Conservation (phyloP, 148 eudicot species). For the Cornus controversa region DNA sequence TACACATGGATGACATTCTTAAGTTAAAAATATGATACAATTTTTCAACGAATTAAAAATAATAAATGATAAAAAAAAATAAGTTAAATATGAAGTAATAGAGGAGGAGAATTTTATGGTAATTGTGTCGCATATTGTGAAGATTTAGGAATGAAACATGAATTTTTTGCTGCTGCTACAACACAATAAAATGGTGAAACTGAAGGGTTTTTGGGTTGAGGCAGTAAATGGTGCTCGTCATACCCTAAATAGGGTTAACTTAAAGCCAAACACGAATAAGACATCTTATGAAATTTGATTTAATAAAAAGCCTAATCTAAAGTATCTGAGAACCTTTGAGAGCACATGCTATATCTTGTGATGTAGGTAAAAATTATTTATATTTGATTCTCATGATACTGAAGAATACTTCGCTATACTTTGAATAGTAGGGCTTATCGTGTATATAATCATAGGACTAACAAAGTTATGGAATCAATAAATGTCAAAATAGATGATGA, state of each 20-base stretch:
- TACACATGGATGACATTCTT: background rate
- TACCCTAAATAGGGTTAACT: background rate
- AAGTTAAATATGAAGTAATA: background rate
- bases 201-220: slow-evolving; percentile 9
- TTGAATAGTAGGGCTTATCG: too few species aligned
- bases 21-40: background rate
- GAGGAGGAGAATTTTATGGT: background rate
- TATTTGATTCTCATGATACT: too few species aligned
- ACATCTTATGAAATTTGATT: background rate
- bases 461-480: too few species aligned
- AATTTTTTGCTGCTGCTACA: background rate
- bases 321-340: background rate
- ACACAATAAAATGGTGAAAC: slow-evolving; percentile 6
- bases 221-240: background rate
- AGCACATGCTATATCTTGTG: background rate
- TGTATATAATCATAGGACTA: too few species aligned
- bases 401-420: too few species aligned
- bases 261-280: background rate
- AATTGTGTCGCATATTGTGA: background rate
- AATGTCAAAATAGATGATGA: too few species aligned
- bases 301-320: background rate
- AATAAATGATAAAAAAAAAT: background rate
- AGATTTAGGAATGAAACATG: background rate
- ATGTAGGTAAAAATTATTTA: too few species aligned
- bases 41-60: background rate